These are phyloP conservation scores for Marsdenia floribunda DNA, from an alignment of 257 asterid species.

Conservation along the genomic window DNA sequence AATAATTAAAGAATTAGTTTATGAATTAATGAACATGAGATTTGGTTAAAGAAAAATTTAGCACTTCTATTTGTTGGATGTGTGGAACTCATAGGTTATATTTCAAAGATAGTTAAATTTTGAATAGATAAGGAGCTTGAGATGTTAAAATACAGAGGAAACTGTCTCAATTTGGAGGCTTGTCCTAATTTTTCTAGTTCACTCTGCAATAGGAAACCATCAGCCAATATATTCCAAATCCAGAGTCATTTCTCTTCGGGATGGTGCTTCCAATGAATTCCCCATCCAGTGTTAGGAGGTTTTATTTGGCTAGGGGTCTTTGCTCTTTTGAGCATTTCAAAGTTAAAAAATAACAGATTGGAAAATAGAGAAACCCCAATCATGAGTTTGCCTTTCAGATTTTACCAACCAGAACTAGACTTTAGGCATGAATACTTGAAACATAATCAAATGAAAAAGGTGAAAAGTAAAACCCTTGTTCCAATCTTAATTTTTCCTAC, in stretches of 20 bases:
- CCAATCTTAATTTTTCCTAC: neutral
- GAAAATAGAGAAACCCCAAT: neutral
- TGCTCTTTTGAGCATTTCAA: neutral
- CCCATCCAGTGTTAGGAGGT: neutral
- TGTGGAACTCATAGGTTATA: neutral
- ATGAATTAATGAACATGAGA: too few relatives aligned
- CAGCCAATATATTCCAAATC: neutral
- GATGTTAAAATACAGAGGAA: neutral
- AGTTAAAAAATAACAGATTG: neutral
- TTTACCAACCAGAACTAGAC: neutral
- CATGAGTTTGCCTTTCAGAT: neutral
- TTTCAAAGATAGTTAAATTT: neutral
- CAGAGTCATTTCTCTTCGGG: neutral
- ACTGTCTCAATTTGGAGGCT: too few relatives aligned
- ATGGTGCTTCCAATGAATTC: constrained; percentile 1
- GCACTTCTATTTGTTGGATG: too few relatives aligned
- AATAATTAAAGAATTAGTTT: too few relatives aligned
- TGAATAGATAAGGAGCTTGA: neutral
- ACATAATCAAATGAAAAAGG: neutral
- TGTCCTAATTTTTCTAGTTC: too few relatives aligned
- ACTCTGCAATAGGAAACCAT: neutral
- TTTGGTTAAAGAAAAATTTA: too few relatives aligned
- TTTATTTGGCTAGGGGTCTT: neutral
- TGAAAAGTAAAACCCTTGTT: neutral
- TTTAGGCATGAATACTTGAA: constrained; percentile 1